Base-by-base conservation (phyloP, 352 stramenopile genomes). In the Globisporangium nodosum region DNA sequence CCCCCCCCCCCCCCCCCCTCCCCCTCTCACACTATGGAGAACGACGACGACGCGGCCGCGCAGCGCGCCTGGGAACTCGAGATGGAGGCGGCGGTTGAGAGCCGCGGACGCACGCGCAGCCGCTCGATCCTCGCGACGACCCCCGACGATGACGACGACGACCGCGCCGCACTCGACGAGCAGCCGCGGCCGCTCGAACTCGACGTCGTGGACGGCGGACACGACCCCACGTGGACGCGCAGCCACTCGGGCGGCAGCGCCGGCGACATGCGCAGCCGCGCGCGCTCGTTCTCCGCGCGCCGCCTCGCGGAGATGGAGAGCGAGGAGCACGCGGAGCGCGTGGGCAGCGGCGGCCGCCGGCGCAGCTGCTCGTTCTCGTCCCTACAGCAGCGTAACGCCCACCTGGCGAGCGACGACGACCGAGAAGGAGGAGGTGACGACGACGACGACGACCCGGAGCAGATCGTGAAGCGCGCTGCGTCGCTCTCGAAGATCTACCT, bases 401-500 rank as follows among this genome's bases (percentile, higher is more conserved):
- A 43, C 37, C 4, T 60, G 39, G 42, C n/a, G 15, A 16, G 49
- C 20, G 47, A 47, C 35, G 60, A 65, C 7, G 62, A 54, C 0
- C 56, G 49, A 1, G 62, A 54, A 1, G 39, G 52, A 11, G 46
- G 62, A 5, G 27, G 52, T 6, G 57, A 69, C 11, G 56, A 52
- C 21, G 55, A 65, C 24, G 13, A 47, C 12, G 52, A 62, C 5
- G 61, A 85, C 31, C 70, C 65, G 9, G 75, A 75, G n/a, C 58
- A 75, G 47, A 72, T 88, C 24, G 79, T 81, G 12, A 83, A 87
- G 46, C 70, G 84, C 15, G 85, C 85, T 0, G 76, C 85, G 1
- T 90, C 79, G 42, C 63, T 92, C 6, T 92, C 82, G 40, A 92
- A 92, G 65, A 90, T 94, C 40, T 94, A 94, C 60, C 49, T 94